Base-by-base conservation (phyloP, 129 eudicot species). In the Tagetes patula region DNA sequence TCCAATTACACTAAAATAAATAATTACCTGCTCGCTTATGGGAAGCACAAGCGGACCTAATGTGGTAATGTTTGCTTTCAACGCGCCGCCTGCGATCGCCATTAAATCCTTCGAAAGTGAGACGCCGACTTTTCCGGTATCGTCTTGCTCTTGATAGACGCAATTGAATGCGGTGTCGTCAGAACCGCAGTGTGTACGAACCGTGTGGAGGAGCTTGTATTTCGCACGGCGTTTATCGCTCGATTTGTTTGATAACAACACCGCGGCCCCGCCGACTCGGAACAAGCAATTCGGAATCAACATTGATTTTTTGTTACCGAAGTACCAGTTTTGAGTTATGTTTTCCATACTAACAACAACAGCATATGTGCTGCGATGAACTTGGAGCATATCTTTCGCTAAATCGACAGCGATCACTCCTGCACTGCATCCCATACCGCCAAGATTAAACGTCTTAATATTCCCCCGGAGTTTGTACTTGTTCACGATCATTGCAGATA, bases 341-440 rank as follows among this genome's bases (percentile, higher is more conserved):
- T 85, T 88, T 13, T 88, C 94, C 34, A 82, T 88, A 75, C 89
- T 88, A 14, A 87, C 84, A 2, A 88, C 87, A 3, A 85, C 82
- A 0, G 94, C 94, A 72, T 80, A 80, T 0, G 84, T 87, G 59
- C 75, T 82, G 0, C 87, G 79, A 64, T 87, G 94, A 4, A 85
- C 78, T 53, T 87, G 89, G 0, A 87, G 59, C 84, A 87, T 78
- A 39, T 87, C 89, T 61, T 80, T 87, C 0, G 93, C 89, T 1
- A 87, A 77, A 71, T 87, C 87, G 1, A 87, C n/a, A 6, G 94
- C 81, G 67, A 87, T 87, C 20, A 87, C 84, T 0, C 94, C 94
- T 0, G 94, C 89, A 54, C 89, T 85, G 67, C 94, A 87, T 0
- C 94, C 94, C 94, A 87, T 87, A 0, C 94, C 94, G 3, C 92